Conservation (phyloP, 768 basidiomycete species). For the Hemileccinum rubropunctum region DNA sequence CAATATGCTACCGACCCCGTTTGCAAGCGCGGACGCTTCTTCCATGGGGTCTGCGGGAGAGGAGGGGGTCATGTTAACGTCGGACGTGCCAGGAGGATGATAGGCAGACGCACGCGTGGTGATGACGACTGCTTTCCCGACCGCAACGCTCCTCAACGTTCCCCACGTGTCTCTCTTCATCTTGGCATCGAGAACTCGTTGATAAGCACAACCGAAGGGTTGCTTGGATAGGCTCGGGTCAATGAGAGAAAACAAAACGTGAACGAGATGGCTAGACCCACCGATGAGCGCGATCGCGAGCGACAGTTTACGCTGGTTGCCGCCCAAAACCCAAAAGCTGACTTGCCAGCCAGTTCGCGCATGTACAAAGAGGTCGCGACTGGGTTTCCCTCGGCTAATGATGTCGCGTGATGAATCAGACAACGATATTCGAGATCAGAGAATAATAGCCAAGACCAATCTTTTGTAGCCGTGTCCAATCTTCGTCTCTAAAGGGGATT, state of each 20-base stretch:
- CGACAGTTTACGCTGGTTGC: conserved; percentile 74
- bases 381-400: conserved; percentile 25
- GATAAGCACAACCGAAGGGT: conserved; percentile 74
- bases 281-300: conserved; percentile 76
- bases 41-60: conserved; percentile 72
- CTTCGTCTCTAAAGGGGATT: conserved; percentile 56
- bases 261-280: conserved; percentile 18
- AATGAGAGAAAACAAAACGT: not conserved
- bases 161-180: conserved; percentile 85
- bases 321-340: conserved; percentile 72
- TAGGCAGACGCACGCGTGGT: conserved; percentile 55
- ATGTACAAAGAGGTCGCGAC: conserved; percentile 51
- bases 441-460: conserved; percentile 7
- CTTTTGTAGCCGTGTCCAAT: conserved; percentile 17
- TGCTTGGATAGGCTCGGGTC: conserved; percentile 41
- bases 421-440: not conserved
- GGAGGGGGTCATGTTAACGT: conserved; percentile 3
- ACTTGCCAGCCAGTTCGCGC: conserved; percentile 65
- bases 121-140: conserved; percentile 68
- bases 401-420: too few relatives aligned
- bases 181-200: conserved; percentile 82
- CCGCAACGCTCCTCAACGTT: conserved; percentile 60
- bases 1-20: conserved; percentile 73
- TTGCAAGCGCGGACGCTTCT: conserved; percentile 76
- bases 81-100: too few relatives aligned